Evolutionary conservation across 2,329 filamentous ascomycete genomes (phyloP).

Genomic region (Aspergillus pseudonomiae): DNA sequence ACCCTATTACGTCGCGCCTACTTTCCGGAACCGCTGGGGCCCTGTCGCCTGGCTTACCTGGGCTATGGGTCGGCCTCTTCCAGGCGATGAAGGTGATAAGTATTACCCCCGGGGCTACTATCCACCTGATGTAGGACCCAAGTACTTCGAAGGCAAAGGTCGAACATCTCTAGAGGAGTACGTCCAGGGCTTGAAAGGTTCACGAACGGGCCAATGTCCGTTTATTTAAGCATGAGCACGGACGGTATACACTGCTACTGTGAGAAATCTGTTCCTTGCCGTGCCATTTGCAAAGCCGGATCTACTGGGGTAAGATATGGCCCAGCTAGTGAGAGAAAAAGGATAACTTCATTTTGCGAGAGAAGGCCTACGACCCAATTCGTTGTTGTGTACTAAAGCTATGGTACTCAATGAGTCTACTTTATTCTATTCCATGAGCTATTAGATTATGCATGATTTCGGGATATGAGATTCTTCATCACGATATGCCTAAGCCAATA

Average conservation of each 20-base stretch:
- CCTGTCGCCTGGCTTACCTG: conserved; percentile 56
- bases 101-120: conserved; percentile 54
- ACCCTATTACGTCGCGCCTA: conserved; percentile 67
- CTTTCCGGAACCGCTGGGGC: conserved; percentile 65
- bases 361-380: neutral
- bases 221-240: conserved; percentile 36
- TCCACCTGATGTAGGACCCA: conserved; percentile 64
- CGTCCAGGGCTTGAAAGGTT: conserved; percentile 50
- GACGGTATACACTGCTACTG: neutral
- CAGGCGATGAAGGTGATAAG: conserved; percentile 51
- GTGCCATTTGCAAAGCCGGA: neutral
- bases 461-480: neutral
- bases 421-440: neutral
- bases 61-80: conserved; percentile 49
- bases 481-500: neutral
- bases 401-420: neutral
- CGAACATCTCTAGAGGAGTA: conserved; percentile 27
- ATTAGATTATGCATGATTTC: neutral
- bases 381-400: too few species aligned
- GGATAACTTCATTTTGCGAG: neutral
- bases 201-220: conserved; percentile 52
- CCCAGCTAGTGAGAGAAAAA: neutral
- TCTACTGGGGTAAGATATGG: neutral
- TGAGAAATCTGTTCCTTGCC: neutral
- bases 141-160: conserved; percentile 56